These are phyloP conservation scores for Fusarium brachygibbosum DNA, from an alignment of 2,329 filamentous ascomycete species.

Conservation along the genomic window DNA sequence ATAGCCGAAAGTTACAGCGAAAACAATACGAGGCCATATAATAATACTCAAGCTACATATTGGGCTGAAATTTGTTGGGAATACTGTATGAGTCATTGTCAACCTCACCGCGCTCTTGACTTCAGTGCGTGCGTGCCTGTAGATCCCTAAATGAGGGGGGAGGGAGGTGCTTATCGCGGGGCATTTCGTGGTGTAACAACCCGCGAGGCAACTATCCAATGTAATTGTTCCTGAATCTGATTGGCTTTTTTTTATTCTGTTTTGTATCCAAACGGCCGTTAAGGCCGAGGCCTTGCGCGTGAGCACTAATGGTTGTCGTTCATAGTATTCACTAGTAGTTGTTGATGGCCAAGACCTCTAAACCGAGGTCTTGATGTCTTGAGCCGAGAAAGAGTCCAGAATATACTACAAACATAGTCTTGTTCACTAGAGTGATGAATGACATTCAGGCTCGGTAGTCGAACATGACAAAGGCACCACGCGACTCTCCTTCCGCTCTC, in stretches of 20 bases:
- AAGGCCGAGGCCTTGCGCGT: slow-evolving; percentile 19
- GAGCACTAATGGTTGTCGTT: slow-evolving; percentile 7
- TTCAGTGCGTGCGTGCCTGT: slow-evolving; percentile 40
- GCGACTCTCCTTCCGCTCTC: not conserved
- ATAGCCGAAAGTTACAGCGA: not conserved
- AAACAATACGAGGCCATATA: not conserved
- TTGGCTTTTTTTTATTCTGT: slow-evolving; percentile 8
- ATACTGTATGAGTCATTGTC: slow-evolving; percentile 18
- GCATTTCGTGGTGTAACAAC: slow-evolving; percentile 34
- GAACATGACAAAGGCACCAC: not conserved
- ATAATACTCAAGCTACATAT: not conserved
- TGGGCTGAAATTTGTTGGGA: slow-evolving; percentile 7
- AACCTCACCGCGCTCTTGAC: not conserved
- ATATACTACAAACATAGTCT: not conserved
- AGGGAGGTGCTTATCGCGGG: slow-evolving; percentile 39
- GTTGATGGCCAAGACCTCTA: not conserved
- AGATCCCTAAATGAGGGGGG: slow-evolving; percentile 43
- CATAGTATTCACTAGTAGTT: not conserved
- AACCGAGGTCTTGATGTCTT: slow-evolving; percentile 24
- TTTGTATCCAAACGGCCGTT: slow-evolving; percentile 18
- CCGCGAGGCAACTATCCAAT: slow-evolving; percentile 27
- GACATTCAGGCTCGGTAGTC: slow-evolving; percentile 21
- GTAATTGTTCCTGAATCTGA: slow-evolving; percentile 10
- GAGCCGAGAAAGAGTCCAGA: slow-evolving; percentile 19
- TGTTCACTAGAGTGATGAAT: not conserved